These are phyloP conservation scores for Neopestalotiopsis sp. DNA, from an alignment of 2,329 filamentous ascomycete species.

Conservation along the genomic window DNA sequence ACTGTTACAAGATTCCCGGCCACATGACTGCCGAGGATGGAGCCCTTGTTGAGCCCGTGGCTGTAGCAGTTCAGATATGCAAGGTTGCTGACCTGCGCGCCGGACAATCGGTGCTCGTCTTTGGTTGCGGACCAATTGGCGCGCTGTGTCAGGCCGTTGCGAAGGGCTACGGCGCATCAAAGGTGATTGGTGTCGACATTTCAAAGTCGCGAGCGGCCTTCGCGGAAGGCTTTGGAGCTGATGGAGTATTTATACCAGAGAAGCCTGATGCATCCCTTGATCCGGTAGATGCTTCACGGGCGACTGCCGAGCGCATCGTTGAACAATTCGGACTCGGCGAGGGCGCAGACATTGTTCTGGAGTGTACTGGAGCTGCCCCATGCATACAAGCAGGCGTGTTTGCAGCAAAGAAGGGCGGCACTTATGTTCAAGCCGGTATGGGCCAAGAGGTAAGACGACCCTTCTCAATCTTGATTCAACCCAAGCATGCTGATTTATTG, in stretches of 20 bases:
- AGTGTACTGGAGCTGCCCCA: conserved; percentile 50
- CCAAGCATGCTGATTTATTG: neutral
- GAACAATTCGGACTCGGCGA: conserved; percentile 44
- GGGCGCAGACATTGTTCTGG: conserved; percentile 56
- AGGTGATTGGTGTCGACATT: conserved; percentile 54
- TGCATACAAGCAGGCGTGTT: conserved; percentile 56
- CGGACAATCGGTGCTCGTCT: conserved; percentile 50
- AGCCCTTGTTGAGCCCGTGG: conserved; percentile 57
- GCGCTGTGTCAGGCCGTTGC: conserved; percentile 51
- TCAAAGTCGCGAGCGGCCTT: conserved; percentile 46
- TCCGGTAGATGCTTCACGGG: conserved; percentile 42
- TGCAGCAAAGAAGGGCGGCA: conserved; percentile 50
- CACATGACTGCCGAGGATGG: conserved; percentile 55
- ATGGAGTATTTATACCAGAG: conserved; percentile 47
- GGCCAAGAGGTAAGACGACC: conserved; percentile 43
- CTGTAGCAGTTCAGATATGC: conserved; percentile 55
- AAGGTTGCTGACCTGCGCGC: conserved; percentile 45
- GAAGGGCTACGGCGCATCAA: conserved; percentile 49
- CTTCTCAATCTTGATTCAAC: too few species aligned
- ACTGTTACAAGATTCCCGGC: conserved; percentile 50
- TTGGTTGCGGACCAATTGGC: conserved; percentile 57
- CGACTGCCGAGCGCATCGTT: conserved; percentile 45
- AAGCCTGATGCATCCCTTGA: conserved; percentile 35
- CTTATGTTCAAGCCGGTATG: conserved; percentile 58
- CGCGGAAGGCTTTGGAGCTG: conserved; percentile 49